Base-by-base conservation (phyloP, 306 rosid genomes). In the Vigna reflexopilosa region DNA sequence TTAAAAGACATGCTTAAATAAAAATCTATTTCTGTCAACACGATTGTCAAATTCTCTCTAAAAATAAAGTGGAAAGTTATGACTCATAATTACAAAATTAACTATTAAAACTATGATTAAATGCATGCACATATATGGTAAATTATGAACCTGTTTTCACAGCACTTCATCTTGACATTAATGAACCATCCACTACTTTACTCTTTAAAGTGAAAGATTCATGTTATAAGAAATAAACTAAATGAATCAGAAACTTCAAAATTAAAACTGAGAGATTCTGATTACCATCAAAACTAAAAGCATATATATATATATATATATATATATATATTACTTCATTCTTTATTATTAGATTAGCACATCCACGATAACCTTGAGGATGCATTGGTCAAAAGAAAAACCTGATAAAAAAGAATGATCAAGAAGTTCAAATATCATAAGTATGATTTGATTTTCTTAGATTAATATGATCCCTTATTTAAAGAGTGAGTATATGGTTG, bases 351-450 rank as follows among this genome's bases (percentile, higher is more conserved):
- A 24, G 49, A 66, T 28, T 63, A 76, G 50, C n/a, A 70, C 20
- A 63, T 63, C 26, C 8, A 20, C 64, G 14, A 50, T 49, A 42
- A 71, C 56, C 80, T 84, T 76, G 49, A 48, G 44, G 58, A 17
- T 45, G 45, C 24, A 30, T 32, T 65, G 57, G 86, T 83, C 80
- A 81, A 72, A 74, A 66, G 36, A 59, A 59, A 42, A 34, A 57
- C 61, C 63, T 47, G 36, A 64, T 59, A 0, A 77, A 81, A 73
- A 77, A 24, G 10, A 45, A 73, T 44, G 48, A 54, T 16, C 32
- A 26, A 67, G 52, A 70, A 84, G 72, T 75, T 83, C 75, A 36
- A 5, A 52, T 59, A 83, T 32, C 81, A 58, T 58, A 48, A 56
- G 56, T 32, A 56, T 54, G 62, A 72, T 19, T 44, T 80, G 61